Evolutionary conservation across 1,284 basidiomycete species (phyloP).

Genomic region (Coniferiporia sulphurascens): DNA sequence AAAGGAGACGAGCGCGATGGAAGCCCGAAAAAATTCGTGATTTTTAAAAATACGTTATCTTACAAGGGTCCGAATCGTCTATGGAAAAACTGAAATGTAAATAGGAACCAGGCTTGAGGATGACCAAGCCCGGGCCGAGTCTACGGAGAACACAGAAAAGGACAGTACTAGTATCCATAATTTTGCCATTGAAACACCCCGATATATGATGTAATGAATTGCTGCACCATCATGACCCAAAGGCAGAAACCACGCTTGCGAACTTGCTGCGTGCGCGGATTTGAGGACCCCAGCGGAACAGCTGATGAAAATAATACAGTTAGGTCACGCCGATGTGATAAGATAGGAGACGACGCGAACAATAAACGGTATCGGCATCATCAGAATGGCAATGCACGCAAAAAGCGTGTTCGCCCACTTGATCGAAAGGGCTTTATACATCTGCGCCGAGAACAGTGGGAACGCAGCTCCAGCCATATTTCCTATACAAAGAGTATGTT

Average conservation of each 20-base stretch:
- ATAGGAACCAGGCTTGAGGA: too few relatives aligned
- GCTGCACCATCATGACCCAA: slow-evolving; percentile 8
- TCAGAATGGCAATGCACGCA: slow-evolving; percentile 50
- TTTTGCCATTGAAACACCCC: too few relatives aligned
- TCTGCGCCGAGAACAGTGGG: slow-evolving; percentile 59
- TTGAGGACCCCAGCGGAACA: slow-evolving; percentile 57
- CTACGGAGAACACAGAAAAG: too few relatives aligned
- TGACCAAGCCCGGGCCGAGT: too few relatives aligned
- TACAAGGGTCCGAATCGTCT: too few relatives aligned
- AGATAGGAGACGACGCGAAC: slow-evolving; percentile 33
- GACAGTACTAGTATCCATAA: too few relatives aligned
- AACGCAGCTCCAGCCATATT: slow-evolving; percentile 56
- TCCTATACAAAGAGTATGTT: slow-evolving; percentile 31
- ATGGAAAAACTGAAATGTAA: too few relatives aligned
- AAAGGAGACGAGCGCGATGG: too few relatives aligned
- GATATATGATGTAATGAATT: too few relatives aligned
- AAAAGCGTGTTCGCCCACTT: slow-evolving; percentile 72
- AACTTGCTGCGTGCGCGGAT: slow-evolving; percentile 62
- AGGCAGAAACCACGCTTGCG: slow-evolving; percentile 27
- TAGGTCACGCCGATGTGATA: not conserved
- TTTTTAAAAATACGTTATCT: too few relatives aligned
- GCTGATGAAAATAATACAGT: slow-evolving; percentile 29
- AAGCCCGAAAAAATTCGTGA: too few relatives aligned
- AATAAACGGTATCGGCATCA: slow-evolving; percentile 63
- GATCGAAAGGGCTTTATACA: slow-evolving; percentile 57